Evolutionary conservation across 192 early-diverging fungal genomes (phyloP).

Genomic region (Cladochytrium replicatum): DNA sequence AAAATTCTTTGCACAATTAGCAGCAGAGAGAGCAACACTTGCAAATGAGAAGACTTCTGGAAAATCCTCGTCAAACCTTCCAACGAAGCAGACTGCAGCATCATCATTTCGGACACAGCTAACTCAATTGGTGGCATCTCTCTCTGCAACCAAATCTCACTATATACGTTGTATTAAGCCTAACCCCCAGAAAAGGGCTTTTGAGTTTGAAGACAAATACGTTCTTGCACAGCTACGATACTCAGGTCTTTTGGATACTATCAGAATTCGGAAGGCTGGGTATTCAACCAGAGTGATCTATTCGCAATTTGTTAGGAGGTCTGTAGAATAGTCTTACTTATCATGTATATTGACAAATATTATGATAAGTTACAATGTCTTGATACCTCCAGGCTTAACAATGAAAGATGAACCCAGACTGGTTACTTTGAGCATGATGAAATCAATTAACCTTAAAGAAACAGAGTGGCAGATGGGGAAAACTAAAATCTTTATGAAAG

Average conservation of each 20-base stretch:
- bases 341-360: neutral
- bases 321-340: neutral
- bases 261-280: slow-evolving; percentile 48
- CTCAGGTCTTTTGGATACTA: slow-evolving; percentile 49
- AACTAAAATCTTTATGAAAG: slow-evolving; percentile 39
- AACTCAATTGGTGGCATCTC: slow-evolving; percentile 31
- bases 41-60: slow-evolving; percentile 9
- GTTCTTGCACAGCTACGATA: slow-evolving; percentile 44
- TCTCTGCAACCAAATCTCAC: slow-evolving; percentile 40
- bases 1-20: slow-evolving; percentile 30
- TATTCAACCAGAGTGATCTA: slow-evolving; percentile 35
- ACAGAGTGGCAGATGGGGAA: slow-evolving; percentile 36
- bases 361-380: slow-evolving; percentile 19
- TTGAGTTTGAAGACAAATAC: slow-evolving; percentile 37
- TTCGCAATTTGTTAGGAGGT: slow-evolving; percentile 34
- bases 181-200: slow-evolving; percentile 39
- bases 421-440: slow-evolving; percentile 16
- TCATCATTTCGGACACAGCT: slow-evolving; percentile 32
- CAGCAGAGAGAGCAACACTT: slow-evolving; percentile 14
- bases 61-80: no score
- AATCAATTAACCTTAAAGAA: slow-evolving; percentile 8
- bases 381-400: slow-evolving; percentile 8
- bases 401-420: slow-evolving; percentile 21
- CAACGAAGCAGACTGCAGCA: slow-evolving; percentile 34
- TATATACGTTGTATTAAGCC: slow-evolving; percentile 54